Base-by-base conservation (phyloP, 1,284 basidiomycete species). In the Chalciporus sp. region DNA sequence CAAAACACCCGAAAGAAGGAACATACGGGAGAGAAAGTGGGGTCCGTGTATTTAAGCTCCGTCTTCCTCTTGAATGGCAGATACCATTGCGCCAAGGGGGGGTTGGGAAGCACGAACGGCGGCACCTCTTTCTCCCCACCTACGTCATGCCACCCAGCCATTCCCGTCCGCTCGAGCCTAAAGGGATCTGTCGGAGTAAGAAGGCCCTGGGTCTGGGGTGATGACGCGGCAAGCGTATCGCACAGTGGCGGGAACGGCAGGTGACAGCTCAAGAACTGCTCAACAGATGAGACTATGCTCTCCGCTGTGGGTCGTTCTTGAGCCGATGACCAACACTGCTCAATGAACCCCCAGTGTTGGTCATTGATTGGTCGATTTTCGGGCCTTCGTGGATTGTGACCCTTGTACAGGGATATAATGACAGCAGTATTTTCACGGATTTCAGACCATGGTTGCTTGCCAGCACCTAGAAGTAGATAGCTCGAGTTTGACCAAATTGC, bases 21-120 rank as follows among this genome's bases (percentile, higher is more conserved):
- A 78, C 85, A 51, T 59, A 90, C 88, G 10, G 86, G 84, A 57
- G 82, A 86, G 64, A 90, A 91, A 63, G 93, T 92, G 0, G 89
- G 75, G 65, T 93, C 86, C 19, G 76, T 71, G 69, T 86, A 91
- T 67, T 92, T 88, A 46, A 93, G 74, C n/a, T 81, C 76, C 7
- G 88, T 91, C 10, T 79, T 75, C 67, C 92, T 90, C 78, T 92
- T 93, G 67, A 90, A 84, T 3, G 82, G 77, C 8, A 84, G 80
- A 64, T 88, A 86, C 31, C 77, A 84, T 72, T 91, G 85, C 42
- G 77, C 74, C 59, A 86, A 64, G 20, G 77, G 68, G 29, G 81
- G 74, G 67, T 86, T 78, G 10, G 88, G 85, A 55, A 88, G 69
- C 14, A 73, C 78, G 16, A 85, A 74, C 10, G 64, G 63, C 6